Conservation (phyloP, 176 grass and related monocot genomes). For the Aegilops umbellulata region DNA sequence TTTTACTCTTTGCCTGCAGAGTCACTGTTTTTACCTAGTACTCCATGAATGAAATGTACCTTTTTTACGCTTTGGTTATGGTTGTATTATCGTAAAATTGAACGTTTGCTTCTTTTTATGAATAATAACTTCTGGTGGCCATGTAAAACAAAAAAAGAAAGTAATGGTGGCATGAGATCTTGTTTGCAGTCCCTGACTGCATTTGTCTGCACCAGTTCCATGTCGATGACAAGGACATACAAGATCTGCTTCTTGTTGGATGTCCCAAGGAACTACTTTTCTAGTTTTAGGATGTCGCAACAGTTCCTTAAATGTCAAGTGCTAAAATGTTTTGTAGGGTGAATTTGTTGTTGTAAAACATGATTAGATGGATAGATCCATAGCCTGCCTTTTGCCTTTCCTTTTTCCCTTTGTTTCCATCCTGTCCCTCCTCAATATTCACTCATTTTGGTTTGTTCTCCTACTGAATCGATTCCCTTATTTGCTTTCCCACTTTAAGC, state of each 20-base stretch:
- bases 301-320: not conserved
- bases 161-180: not conserved
- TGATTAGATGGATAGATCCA: not conserved
- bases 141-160: not conserved
- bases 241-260: not conserved
- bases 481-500: slow-evolving; percentile 42
- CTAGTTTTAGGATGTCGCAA: not conserved
- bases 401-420: slow-evolving; percentile 4
- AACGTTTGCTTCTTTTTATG: not conserved
- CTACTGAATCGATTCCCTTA: slow-evolving; percentile 28
- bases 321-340: not conserved
- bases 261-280: not conserved
- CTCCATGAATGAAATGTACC: not conserved
- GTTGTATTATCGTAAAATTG: not conserved
- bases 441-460: slow-evolving; percentile 33
- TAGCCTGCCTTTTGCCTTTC: slow-evolving; percentile 20
- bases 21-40: not conserved
- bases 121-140: not conserved
- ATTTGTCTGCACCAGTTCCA: not conserved
- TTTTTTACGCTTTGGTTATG: not conserved
- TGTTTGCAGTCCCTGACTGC: not conserved
- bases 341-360: slow-evolving; percentile 14
- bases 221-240: not conserved
- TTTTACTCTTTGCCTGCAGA: not conserved
- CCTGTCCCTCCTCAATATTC: not conserved